Base-by-base conservation (phyloP, 345 rosid species). In the Camelina neglecta region DNA sequence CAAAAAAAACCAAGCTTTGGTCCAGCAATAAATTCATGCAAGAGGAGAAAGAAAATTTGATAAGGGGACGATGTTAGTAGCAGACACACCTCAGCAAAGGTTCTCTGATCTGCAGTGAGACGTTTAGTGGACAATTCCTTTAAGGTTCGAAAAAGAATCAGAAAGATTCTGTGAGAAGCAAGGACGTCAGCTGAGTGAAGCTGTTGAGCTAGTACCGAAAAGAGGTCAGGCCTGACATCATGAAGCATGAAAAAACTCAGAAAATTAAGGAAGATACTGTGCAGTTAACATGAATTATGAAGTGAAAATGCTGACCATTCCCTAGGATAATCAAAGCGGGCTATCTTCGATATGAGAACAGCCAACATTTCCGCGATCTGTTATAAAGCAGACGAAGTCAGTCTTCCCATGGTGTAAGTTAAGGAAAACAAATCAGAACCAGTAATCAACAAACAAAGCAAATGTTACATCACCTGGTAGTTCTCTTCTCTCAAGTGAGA, bases 61-160 rank as follows among this genome's bases (percentile, higher is more conserved):
- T 41, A 63, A 75, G 58, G 21, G 39, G 41, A 61, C 29, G 13
- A 70, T 45, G 58, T 41, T 20, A 54, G 75, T 69, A 73, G 69
- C 42, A 49, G 48, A 21, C 47, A 60, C 82, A 92, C 99, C 98
- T 90, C 92, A 0, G 93, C 87, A 61, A 84, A 95, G 72, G 76
- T 90, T 79, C 75, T 88, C 83, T 92, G 97, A 73, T 95, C 98
- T 24, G 89, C 91, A 6, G 97, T 80, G 39, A 90, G 97, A 74
- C 93, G 97, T 81, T 95, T 95, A 29, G 91, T 89, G 45, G 99
- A 95, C 82, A 95, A 81, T 70, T 95, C 99, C 80, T 95, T 95
- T 64, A 95, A 76, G 56, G 96, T 89, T 74, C 96, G 90, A 69
- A 92, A 90, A 71, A 95, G 96, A 70, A 84, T 92, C 91, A 92